phyloP scores from a whole-genome alignment of 2,329 filamentous ascomycete species.

The Colletotrichum plurivorum region DNA sequence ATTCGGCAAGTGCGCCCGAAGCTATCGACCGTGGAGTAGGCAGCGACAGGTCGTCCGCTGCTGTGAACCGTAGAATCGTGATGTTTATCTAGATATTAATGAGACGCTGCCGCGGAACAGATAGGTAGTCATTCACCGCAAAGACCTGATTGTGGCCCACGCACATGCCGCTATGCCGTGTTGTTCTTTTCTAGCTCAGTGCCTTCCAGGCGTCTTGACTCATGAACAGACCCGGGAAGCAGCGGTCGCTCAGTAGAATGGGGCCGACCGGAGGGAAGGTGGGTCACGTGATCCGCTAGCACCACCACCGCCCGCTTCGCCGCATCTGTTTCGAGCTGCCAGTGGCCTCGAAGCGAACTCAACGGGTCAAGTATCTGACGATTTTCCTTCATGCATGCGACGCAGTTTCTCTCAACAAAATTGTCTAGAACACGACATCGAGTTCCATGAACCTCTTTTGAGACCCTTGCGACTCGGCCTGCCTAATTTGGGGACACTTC shows the following conservation, averaged over 20 bases:
- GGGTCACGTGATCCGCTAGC: slow-evolving; percentile 20
- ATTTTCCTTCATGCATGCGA: slow-evolving; percentile 24
- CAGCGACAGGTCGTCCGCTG: slow-evolving; percentile 4
- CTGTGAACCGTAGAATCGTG: background rate
- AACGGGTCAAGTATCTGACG: slow-evolving; percentile 37
- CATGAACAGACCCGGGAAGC: background rate
- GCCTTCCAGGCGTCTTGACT: background rate
- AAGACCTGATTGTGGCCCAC: background rate
- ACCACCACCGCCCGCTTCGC: background rate
- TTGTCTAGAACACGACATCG: slow-evolving; percentile 31
- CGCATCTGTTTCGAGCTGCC: background rate
- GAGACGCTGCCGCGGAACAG: background rate
- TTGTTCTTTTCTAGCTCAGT: background rate
- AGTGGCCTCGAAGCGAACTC: slow-evolving; percentile 26
- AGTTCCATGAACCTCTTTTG: slow-evolving; percentile 21
- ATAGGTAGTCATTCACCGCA: background rate
- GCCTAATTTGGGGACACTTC: slow-evolving; percentile 23
- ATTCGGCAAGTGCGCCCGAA: too few species aligned
- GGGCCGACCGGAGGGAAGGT: background rate
- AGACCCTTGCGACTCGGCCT: slow-evolving; percentile 9
- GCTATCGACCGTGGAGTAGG: background rate
- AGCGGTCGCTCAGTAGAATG: background rate
- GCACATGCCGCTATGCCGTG: too few species aligned
- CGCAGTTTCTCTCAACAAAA: slow-evolving; percentile 22
- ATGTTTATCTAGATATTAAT: slow-evolving; percentile 16